phyloP scores from a whole-genome alignment of 139 green algal genomes.

The Coccomyxa sp. region DNA sequence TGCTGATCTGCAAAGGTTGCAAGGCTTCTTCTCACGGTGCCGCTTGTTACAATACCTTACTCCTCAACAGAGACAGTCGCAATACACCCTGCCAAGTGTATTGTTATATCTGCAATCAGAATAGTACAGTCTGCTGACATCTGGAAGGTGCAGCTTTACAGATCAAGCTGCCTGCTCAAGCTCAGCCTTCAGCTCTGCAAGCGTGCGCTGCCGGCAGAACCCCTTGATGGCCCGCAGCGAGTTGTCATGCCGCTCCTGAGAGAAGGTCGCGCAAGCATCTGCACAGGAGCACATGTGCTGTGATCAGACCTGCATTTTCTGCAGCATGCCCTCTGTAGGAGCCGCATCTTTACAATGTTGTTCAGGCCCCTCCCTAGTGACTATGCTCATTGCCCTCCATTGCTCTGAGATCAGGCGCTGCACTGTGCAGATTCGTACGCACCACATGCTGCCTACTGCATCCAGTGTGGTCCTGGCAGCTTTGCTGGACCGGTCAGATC shows the following conservation, averaged over 20 bases:
- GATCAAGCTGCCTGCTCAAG: conserved; percentile 16
- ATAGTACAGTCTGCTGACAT: too few relatives aligned
- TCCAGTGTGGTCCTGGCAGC: neutral
- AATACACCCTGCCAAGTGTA: too few relatives aligned
- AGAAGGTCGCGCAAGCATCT: conserved; percentile 51
- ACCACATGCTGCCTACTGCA: neutral
- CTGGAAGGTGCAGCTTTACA: too few relatives aligned
- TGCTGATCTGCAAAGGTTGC: too few relatives aligned
- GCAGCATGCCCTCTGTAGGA: neutral
- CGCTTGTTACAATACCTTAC: too few relatives aligned
- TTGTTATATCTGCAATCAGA: too few relatives aligned
- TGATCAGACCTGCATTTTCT: neutral
- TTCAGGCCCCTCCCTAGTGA: neutral
- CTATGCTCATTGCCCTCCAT: neutral
- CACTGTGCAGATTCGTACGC: neutral
- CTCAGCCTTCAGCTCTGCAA: conserved; percentile 41
- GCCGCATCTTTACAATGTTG: conserved; percentile 10
- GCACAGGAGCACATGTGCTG: conserved; percentile 2
- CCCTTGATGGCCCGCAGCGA: conserved; percentile 37
- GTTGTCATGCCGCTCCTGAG: conserved; percentile 31
- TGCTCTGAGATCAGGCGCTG: neutral
- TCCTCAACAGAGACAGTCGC: too few relatives aligned
- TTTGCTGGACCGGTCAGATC: neutral
- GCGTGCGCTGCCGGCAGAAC: conserved; percentile 54
- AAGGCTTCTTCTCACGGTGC: too few relatives aligned